A percentile compares a stretch with the other conserved stretches of the same genome.
Conservation (phyloP, 2,329 filamentous ascomycete genomes). For the Hypoxylon sp. region DNA sequence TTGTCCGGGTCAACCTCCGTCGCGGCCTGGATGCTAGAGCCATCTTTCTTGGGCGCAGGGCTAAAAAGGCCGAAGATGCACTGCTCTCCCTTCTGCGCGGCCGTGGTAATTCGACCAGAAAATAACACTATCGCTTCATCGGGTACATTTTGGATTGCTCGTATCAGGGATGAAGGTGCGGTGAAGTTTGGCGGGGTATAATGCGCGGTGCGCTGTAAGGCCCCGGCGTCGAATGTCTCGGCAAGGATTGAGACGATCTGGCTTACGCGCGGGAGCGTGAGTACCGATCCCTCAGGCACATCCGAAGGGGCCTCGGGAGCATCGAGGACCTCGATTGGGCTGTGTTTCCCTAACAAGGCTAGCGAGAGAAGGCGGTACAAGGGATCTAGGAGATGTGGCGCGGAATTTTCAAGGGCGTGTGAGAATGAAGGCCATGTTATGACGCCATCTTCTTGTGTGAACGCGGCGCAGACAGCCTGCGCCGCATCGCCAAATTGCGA, state of each 20-base stretch:
- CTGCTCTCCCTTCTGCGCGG: neutral
- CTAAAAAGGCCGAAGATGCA: conserved; percentile 31
- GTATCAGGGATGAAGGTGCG: neutral
- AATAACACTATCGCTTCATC: conserved; percentile 30
- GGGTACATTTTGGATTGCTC: conserved; percentile 13
- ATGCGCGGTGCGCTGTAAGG: conserved; percentile 7
- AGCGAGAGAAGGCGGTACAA: conserved; percentile 25
- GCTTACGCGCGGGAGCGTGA: conserved; percentile 22
- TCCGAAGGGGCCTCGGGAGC: neutral
- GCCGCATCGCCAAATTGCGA: conserved; percentile 20
- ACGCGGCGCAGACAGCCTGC: conserved; percentile 16
- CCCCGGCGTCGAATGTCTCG: neutral
- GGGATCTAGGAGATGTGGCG: conserved; percentile 25
- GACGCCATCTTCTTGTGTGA: conserved; percentile 8
- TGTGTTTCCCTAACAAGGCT: conserved; percentile 15
- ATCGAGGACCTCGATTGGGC: neutral
- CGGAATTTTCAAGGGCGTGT: conserved; percentile 8
- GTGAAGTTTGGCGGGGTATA: conserved; percentile 2
- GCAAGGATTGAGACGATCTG: conserved; percentile 32
- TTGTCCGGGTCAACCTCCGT: conserved; percentile 6
- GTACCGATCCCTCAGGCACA: conserved; percentile 6
- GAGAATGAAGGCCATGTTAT: conserved; percentile 34
- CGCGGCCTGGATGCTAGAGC: conserved; percentile 10
- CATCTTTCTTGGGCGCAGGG: conserved; percentile 23
- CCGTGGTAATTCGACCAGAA: conserved; percentile 1